Conservation (phyloP, 1,284 basidiomycete genomes). For the Boletus sp. region DNA sequence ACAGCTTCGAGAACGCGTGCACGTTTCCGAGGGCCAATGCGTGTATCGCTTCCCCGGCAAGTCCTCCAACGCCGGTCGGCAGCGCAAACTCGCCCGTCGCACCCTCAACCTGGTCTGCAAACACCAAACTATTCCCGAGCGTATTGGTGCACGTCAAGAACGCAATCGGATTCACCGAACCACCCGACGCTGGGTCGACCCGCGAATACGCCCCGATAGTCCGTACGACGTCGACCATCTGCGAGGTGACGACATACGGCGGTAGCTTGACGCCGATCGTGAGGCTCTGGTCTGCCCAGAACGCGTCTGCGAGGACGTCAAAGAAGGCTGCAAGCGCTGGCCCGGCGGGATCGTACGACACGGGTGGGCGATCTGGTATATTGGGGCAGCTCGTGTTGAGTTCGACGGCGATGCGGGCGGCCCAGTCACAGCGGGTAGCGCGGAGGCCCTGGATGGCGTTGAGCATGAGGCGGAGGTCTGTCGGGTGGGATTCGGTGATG, state of each 20-base stretch:
- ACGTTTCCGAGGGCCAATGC: slow-evolving; percentile 76
- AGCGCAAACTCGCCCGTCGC: slow-evolving; percentile 51
- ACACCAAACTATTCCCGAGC: slow-evolving; percentile 68
- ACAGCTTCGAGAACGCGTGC: slow-evolving; percentile 56
- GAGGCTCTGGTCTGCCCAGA: slow-evolving; percentile 54
- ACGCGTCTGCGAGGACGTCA: slow-evolving; percentile 51
- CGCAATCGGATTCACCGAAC: slow-evolving; percentile 47
- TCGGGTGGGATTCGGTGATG: slow-evolving; percentile 62
- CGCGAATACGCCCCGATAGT: slow-evolving; percentile 42
- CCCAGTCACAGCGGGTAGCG: slow-evolving; percentile 31
- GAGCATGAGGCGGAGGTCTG: slow-evolving; percentile 58
- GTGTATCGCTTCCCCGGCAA: slow-evolving; percentile 79
- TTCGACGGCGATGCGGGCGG: slow-evolving; percentile 63
- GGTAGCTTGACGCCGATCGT: slow-evolving; percentile 80
- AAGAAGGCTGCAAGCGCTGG: slow-evolving; percentile 43
- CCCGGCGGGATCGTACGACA: slow-evolving; percentile 57
- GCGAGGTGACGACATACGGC: slow-evolving; percentile 69
- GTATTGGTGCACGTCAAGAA: slow-evolving; percentile 81
- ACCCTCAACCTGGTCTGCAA: slow-evolving; percentile 51
- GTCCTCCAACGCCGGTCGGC: slow-evolving; percentile 65
- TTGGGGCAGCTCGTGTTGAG: slow-evolving; percentile 84
- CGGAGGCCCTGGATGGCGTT: slow-evolving; percentile 60
- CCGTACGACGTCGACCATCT: slow-evolving; percentile 60
- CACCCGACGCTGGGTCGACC: slow-evolving; percentile 24
- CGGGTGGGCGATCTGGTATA: slow-evolving; percentile 62